Conservation (phyloP, 2,329 filamentous ascomycete species). For the Aureobasidium sp. region DNA sequence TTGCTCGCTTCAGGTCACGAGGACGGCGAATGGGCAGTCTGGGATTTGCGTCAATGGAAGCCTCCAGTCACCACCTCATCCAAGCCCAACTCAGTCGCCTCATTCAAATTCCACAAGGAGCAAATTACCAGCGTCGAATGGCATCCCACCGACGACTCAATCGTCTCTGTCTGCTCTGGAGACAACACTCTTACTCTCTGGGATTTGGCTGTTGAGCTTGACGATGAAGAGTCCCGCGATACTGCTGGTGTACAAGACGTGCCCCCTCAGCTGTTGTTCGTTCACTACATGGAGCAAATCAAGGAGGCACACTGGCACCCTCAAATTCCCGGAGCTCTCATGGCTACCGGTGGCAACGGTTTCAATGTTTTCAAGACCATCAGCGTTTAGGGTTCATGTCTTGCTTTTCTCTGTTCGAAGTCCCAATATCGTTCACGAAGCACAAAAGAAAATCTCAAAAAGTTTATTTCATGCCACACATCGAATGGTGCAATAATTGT, state of each 20-base stretch:
- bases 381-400: conserved; percentile 27
- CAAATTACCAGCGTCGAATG: conserved; percentile 95
- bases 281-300: conserved; percentile 89
- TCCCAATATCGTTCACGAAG: neutral
- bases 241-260: conserved; percentile 82
- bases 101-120: conserved; percentile 91
- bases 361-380: conserved; percentile 50
- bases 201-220: conserved; percentile 93
- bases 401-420: conserved; percentile 1
- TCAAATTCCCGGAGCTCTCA: conserved; percentile 82
- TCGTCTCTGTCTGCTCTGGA: conserved; percentile 82
- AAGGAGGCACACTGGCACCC: conserved; percentile 98
- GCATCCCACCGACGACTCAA: conserved; percentile 95
- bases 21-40: conserved; percentile 89
- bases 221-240: conserved; percentile 92
- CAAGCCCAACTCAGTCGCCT: conserved; percentile 72
- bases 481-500: too few species aligned
- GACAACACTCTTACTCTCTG: conserved; percentile 93
- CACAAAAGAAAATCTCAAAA: neutral
- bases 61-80: conserved; percentile 36
- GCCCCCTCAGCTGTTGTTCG: conserved; percentile 88
- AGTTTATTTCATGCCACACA: neutral
- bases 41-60: conserved; percentile 96
- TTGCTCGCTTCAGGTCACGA: conserved; percentile 89
- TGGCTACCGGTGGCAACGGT: conserved; percentile 80